A percentile compares a stretch with the other conserved stretches of the same genome.
These are phyloP conservation scores for Alternaria solani DNA, from an alignment of 2,329 filamentous ascomycete species.

Conservation along the genomic window DNA sequence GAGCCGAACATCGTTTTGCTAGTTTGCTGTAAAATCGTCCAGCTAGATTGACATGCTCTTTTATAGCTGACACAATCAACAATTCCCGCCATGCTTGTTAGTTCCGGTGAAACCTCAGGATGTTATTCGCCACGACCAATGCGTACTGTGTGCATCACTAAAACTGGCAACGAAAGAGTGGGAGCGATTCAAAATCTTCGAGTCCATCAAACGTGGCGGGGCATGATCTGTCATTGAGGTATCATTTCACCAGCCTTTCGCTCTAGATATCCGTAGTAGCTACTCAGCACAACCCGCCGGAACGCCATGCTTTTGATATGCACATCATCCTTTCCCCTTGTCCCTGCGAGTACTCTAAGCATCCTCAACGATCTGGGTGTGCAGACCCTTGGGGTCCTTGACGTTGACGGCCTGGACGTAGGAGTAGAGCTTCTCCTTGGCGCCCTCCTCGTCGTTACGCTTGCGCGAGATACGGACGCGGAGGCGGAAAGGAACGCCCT, in stretches of 20 bases:
- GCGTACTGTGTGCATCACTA: background rate
- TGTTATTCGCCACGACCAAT: background rate
- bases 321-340: conserved; percentile 30
- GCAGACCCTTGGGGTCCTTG: conserved; percentile 98
- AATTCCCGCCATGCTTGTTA: background rate
- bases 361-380: conserved; percentile 84
- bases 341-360: conserved; percentile 52
- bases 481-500: conserved; percentile 97
- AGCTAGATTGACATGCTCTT: background rate
- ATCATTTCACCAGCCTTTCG: conserved; percentile 49
- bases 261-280: conserved; percentile 36
- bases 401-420: conserved; percentile 99
- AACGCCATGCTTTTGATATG: conserved; percentile 48
- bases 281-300: conserved; percentile 47
- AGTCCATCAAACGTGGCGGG: conserved; percentile 32
- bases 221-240: conserved; percentile 47
- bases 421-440: conserved; percentile 99
- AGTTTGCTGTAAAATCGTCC: background rate
- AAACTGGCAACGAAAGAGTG: background rate
- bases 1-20: background rate
- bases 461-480: conserved; percentile 98
- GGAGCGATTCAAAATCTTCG: background rate
- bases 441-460: conserved; percentile 99
- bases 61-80: background rate
- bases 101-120: background rate